Base-by-base conservation (phyloP, 257 asterid species). In the Ocimum tenuiflorum region DNA sequence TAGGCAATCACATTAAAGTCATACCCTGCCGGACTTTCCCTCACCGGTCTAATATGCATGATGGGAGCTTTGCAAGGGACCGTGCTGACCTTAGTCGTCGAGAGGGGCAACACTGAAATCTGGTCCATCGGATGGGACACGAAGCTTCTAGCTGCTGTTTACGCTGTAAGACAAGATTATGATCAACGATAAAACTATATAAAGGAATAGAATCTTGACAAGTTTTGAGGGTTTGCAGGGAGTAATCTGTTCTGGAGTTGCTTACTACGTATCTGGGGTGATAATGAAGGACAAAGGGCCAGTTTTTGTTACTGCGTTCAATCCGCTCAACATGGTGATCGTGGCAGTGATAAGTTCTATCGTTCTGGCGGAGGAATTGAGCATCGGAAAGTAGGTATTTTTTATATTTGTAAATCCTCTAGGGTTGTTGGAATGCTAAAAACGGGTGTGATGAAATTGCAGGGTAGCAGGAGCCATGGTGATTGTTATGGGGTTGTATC, bases 11-110 rank as follows among this genome's bases (percentile, higher is more conserved):
- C 88, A 5, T 38, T 86, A 73, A 80, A 81, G 72, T 60, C 85
- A 18, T 86, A 86, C 68, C 82, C 91, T 0, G 85, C 88, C 6
- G 82, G 78, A 18, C 84, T 86, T 33, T 86, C 91, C n/a, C 71
- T 86, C 4, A 78, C 88, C 7, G 35, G 78, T 1, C 68, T 82
- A 74, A 69, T 84, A 66, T 84, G 91, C 27, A 51, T 57, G 17
- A 12, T 50, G 27, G 94, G 94, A 15, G 85, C 85, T 0, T n/a
- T 80, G 22, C 84, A 78, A 77, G 94, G 88, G 60, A 15, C 80
- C 0, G 53, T 69, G 38, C 65, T 86, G 48, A 83, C 90, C 7
- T 69, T 83, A 0, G 68, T 63, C 9, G 84, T 69, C 3, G 88
- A 82, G 76, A 74, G 80, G 63, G 74, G 73, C 57, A 78, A 83